Percentiles rank a stretch among this genome's conserved stretches.
Conservation (phyloP, 23 red algal species). For the Gracilaria gracilis region DNA sequence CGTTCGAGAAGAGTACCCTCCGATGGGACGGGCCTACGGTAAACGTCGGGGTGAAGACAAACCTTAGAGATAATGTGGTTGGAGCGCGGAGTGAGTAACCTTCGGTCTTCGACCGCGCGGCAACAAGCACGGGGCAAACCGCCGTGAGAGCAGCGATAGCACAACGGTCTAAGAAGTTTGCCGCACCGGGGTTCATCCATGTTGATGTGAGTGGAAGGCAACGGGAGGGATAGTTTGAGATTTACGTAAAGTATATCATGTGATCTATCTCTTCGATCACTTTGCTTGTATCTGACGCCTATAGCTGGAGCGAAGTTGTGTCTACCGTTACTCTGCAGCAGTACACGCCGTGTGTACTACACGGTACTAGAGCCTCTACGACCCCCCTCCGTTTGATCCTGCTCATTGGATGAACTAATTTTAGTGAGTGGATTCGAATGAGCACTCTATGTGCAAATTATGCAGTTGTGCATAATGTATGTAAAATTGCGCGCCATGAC, state of each 20-base stretch:
- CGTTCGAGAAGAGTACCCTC: not conserved
- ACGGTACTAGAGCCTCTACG: too few species aligned
- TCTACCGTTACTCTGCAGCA: too few species aligned
- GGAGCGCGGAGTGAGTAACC: conserved; percentile 1
- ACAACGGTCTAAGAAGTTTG: not conserved
- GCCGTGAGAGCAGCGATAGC: not conserved
- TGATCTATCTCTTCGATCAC: conserved; percentile 18
- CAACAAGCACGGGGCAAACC: conserved; percentile 11
- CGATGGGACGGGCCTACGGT: conserved; percentile 1
- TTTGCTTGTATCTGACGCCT: not conserved
- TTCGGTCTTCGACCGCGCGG: not conserved
- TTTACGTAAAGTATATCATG: not conserved
- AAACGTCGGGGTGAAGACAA: conserved; percentile 18
- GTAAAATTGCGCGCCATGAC: too few species aligned
- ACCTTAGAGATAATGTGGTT: not conserved
- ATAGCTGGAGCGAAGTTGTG: too few species aligned
- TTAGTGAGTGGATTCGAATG: not conserved
- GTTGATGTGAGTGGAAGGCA: not conserved
- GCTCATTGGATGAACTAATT: not conserved
- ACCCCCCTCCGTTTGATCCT: not conserved
- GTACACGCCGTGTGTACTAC: too few species aligned
- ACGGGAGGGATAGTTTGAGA: not conserved
- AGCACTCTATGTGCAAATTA: too few species aligned
- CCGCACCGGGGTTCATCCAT: not conserved
- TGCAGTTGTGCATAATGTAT: too few species aligned